Evolutionary conservation across 2,329 filamentous ascomycete species (phyloP), one percentile per base, ranked within the genome.

Genomic region (Penicillium crustosum): DNA sequence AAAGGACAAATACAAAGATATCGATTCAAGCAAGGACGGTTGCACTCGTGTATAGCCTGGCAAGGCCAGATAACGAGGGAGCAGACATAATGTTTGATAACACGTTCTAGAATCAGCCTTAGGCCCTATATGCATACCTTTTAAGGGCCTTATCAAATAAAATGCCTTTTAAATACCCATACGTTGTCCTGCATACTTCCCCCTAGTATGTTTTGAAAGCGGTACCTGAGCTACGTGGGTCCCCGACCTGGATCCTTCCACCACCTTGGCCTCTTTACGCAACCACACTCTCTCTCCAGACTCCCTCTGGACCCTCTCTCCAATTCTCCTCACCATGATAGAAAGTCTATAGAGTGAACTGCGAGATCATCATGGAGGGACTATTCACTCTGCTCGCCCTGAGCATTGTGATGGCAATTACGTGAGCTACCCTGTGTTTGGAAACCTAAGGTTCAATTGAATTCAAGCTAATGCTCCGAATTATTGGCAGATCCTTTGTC

Each of bases 401-500:
- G 79, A 84, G 86, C 83, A 77, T 81, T 61, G 80, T 88, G 64
- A 89, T 89, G 86, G 85, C 82, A 60, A 75, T 82, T 70, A 85
- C 85, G 84, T 88, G 74, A 76, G 82, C 72, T 45, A 44, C 43
- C 43, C 29, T 51, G 35, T 47, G 36, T 33, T 25, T 35, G 23
- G 49, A 55, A 59, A 35, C 9, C 31, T n/a, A 21, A 47, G 27
- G 17, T 17, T 27, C 31, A 51, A 29, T 25, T 27, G 21, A 17
- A 36, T 21, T 9, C 21, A 49, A 42, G 48, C 59, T 62, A 53
- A 62, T 48, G 7, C n/a, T 43, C 12, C 31, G n/a, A 31, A 13
- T 59, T 49, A 49, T 47, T 49, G 33, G n/a, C 43, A 97, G 93
- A 69, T 97, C 94, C 58, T 97, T 97, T 75, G 83, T 96, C 55